phyloP scores from a whole-genome alignment of 768 basidiomycete genomes.

The Termitomyces titanicus region DNA sequence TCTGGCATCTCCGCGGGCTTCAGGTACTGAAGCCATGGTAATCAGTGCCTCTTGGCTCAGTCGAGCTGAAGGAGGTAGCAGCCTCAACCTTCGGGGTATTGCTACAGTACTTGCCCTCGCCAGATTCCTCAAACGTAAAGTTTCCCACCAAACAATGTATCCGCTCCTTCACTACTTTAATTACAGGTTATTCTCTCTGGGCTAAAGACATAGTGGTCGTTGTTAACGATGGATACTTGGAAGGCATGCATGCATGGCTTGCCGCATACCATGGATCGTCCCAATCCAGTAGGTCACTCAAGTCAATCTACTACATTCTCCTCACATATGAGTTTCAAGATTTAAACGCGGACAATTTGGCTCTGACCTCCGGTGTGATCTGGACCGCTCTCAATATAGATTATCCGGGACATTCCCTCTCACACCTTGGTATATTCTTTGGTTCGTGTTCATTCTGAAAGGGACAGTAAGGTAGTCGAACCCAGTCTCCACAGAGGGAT shows the following conservation, averaged over 20 bases:
- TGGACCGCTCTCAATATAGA: slow-evolving; percentile 96
- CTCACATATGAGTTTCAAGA: slow-evolving; percentile 36
- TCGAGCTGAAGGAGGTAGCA: slow-evolving; percentile 51
- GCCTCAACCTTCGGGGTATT: slow-evolving; percentile 81
- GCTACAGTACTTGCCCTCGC: slow-evolving; percentile 86
- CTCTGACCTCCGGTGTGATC: slow-evolving; percentile 77
- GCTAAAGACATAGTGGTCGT: slow-evolving; percentile 92
- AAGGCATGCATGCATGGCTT: slow-evolving; percentile 94
- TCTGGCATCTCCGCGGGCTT: slow-evolving; percentile 79
- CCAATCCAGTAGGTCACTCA: slow-evolving; percentile 51
- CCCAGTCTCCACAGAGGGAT: slow-evolving; percentile 61
- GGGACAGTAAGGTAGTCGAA: background rate
- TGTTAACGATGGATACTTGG: slow-evolving; percentile 81
- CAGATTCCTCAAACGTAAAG: slow-evolving; percentile 73
- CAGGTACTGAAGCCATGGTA: slow-evolving; percentile 91
- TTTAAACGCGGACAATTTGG: slow-evolving; percentile 58
- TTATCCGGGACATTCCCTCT: slow-evolving; percentile 96
- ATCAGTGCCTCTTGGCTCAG: slow-evolving; percentile 91
- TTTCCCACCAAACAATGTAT: background rate
- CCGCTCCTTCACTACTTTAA: slow-evolving; percentile 1
- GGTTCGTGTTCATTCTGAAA: slow-evolving; percentile 44
- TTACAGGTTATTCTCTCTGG: slow-evolving; percentile 82
- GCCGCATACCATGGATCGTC: slow-evolving; percentile 71
- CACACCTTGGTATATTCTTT: slow-evolving; percentile 91
- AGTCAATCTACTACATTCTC: background rate